Base-by-base conservation (phyloP, 805 yeast genomes). In the Schwanniomyces polymorphus region DNA sequence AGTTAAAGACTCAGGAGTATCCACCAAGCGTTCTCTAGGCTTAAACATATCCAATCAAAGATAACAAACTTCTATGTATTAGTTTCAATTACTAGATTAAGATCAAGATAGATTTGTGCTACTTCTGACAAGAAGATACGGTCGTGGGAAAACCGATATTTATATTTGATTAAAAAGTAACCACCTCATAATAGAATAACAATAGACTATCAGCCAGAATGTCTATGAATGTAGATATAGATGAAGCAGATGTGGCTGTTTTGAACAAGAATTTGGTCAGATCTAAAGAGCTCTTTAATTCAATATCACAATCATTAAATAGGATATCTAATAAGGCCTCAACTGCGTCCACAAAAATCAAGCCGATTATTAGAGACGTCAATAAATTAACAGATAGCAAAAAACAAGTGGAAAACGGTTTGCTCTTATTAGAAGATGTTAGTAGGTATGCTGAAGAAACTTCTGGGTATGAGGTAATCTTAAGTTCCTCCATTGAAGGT, bases 161-260 rank as follows among this genome's bases (percentile, higher is more conserved):
- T 31, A 16, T 7, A 14, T 12, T 14, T 2, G 14, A 4, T 31
- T 14, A 17, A 31, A 31, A 31, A 31, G 12, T 31, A 14, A 31
- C 7, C 6, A 31, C 21, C 35, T 18, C 39, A 18, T 18, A 37
- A 2, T 8, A 10, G 7, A 37, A 5, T 5, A 21, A 14, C 16
- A 37, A 4, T 7, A 7, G 17, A 37, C 14, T 14, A 12, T 37
- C 39, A 18, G 21, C 11, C 21, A 37, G 21, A 21, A 50, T 52
- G 58, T 41, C 47, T n/a, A 46, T 49, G 27, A 57, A 50, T 27
- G 64, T 64, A 10, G 91, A 86, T 57, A 71, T 83, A 2, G 91
- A 87, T 57, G 92, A 86, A 61, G 91, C 91, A 2, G 97, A 90
- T 55, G 84, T 89, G 28, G 84, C 89, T 2, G 91, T 91, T 4